These are phyloP conservation scores for Acidiella bohemica DNA, from an alignment of 495 filamentous ascomycete species.

Conservation along the genomic window DNA sequence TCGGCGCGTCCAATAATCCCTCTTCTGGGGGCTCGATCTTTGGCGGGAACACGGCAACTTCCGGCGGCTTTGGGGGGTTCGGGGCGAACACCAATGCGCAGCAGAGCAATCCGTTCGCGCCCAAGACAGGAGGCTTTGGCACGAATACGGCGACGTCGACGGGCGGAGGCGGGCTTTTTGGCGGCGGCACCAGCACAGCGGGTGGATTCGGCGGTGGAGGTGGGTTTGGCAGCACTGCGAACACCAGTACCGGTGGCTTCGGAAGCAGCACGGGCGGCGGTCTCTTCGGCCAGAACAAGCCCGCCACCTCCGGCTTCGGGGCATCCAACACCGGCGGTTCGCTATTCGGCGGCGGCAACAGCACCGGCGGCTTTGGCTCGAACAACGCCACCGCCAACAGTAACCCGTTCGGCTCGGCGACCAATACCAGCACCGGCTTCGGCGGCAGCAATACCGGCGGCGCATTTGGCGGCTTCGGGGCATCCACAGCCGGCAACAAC, in stretches of 20 bases:
- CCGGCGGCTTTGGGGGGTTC: slow-evolving; percentile 16
- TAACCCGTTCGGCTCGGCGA: slow-evolving; percentile 7
- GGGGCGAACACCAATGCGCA: slow-evolving; percentile 22
- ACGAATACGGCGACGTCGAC: slow-evolving; percentile 11
- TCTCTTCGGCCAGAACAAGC: slow-evolving; percentile 35
- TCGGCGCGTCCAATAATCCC: slow-evolving; percentile 42
- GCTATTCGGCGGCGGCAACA: slow-evolving; percentile 27
- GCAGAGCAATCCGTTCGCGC: slow-evolving; percentile 24
- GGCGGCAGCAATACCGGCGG: slow-evolving; percentile 9
- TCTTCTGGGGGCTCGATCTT: slow-evolving; percentile 13
- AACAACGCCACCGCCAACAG: slow-evolving; percentile 21
- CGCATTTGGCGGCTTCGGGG: slow-evolving; percentile 32
- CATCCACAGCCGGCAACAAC: slow-evolving; percentile 19
- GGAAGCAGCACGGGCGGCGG: slow-evolving; percentile 33
- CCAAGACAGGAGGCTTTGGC: slow-evolving; percentile 19
- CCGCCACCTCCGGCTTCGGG: slow-evolving; percentile 24
- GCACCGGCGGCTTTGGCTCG: slow-evolving; percentile 33
- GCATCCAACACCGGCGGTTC: slow-evolving; percentile 10
- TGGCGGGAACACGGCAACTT: slow-evolving; percentile 13
- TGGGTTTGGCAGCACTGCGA: slow-evolving; percentile 37
- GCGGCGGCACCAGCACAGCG: slow-evolving; percentile 31
- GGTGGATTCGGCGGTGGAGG: slow-evolving; percentile 30
- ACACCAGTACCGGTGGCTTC: slow-evolving; percentile 31
- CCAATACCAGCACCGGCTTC: slow-evolving; percentile 13
- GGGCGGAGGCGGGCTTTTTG: slow-evolving; percentile 40